A percentile compares a stretch with the other conserved stretches of the same genome.
Evolutionary conservation across 1,139 yeast genomes (phyloP).

Genomic region (Geotrichum citri-aurantii): DNA sequence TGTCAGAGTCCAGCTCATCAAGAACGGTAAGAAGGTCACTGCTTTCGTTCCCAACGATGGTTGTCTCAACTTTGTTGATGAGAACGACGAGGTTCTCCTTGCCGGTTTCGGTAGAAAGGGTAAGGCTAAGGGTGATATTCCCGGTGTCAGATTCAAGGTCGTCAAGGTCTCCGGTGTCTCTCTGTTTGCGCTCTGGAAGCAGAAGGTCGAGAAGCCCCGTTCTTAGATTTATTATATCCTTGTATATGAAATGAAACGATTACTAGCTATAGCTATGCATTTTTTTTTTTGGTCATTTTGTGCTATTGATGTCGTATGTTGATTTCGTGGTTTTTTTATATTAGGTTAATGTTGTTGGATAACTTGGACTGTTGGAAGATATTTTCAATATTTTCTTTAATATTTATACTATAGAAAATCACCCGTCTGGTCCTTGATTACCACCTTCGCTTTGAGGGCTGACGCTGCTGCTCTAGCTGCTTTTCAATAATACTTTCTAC

Average conservation of each 20-base stretch:
- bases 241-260: neutral
- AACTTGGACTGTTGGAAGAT: no score
- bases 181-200: conserved; percentile 99
- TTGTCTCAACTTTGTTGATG: conserved; percentile 99
- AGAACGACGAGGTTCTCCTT: conserved; percentile 97
- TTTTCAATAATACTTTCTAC: conserved; percentile 10
- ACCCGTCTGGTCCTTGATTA: neutral
- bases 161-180: conserved; percentile 99
- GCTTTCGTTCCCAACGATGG: conserved; percentile 99
- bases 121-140: conserved; percentile 99
- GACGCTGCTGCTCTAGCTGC: conserved; percentile 3
- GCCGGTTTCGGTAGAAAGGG: conserved; percentile 99
- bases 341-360: no score
- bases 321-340: neutral
- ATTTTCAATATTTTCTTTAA: no score
- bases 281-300: neutral
- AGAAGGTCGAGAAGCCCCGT: conserved; percentile 99
- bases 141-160: conserved; percentile 99
- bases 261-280: neutral
- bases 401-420: neutral
- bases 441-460: conserved; percentile 1
- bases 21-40: conserved; percentile 99
- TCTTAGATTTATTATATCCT: conserved; percentile 27
- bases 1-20: conserved; percentile 99
- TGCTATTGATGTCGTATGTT: neutral